Evolutionary conservation across 2,329 filamentous ascomycete species (phyloP).

Genomic region (Paracorniculantispora psalliotae): DNA sequence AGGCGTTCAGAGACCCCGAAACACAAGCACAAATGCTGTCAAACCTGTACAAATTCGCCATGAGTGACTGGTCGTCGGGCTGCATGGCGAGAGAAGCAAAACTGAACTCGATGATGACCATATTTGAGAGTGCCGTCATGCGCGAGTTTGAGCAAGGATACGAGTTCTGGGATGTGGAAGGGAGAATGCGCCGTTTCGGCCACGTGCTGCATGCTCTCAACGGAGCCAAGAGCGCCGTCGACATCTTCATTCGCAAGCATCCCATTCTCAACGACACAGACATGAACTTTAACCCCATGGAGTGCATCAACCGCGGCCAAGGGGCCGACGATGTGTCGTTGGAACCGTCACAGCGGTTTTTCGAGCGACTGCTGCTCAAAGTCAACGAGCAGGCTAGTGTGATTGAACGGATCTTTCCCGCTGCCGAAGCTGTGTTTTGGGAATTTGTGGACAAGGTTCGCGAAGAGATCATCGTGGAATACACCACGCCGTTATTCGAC

Average conservation of each 20-base stretch:
- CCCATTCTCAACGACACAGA: constrained; percentile 72
- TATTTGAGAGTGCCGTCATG: constrained; percentile 87
- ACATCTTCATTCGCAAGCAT: constrained; percentile 86
- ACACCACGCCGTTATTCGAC: constrained; percentile 79
- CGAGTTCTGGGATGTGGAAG: constrained; percentile 81
- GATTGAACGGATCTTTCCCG: constrained; percentile 78
- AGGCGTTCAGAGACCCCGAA: constrained; percentile 81
- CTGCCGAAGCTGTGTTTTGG: constrained; percentile 65
- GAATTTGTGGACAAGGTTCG: constrained; percentile 76
- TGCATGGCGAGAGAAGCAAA: constrained; percentile 67
- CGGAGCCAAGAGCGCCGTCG: constrained; percentile 70
- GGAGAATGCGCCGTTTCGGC: constrained; percentile 83
- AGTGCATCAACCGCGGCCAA: constrained; percentile 67
- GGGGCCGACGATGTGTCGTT: constrained; percentile 65
- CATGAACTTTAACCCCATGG: constrained; percentile 62
- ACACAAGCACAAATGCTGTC: constrained; percentile 85
- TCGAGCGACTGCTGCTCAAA: constrained; percentile 66
- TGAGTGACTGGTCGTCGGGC: constrained; percentile 74
- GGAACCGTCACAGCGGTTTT: constrained; percentile 76
- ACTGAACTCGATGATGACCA: constrained; percentile 66
- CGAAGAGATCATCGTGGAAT: constrained; percentile 81
- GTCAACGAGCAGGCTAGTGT: constrained; percentile 78
- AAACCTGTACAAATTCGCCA: constrained; percentile 72
- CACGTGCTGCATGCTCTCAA: constrained; percentile 79
- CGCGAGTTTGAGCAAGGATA: constrained; percentile 92